These are phyloP conservation scores for Zymoseptoria crescenta DNA, from an alignment of 2,329 filamentous ascomycete genomes.

Conservation along the genomic window DNA sequence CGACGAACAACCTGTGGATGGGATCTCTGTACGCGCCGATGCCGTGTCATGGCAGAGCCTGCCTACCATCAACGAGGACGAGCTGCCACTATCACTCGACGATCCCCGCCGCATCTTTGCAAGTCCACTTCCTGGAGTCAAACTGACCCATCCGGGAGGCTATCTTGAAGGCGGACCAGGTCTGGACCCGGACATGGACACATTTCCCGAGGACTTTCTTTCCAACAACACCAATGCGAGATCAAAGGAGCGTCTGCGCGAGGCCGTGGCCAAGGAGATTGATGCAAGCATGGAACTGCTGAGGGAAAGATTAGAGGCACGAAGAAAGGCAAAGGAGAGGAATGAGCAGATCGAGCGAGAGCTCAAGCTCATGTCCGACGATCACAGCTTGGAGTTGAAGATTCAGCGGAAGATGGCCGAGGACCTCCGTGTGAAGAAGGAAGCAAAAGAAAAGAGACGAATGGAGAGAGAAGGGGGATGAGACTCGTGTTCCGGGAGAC, in stretches of 20 bases:
- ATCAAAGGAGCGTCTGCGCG: conserved; percentile 30
- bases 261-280: conserved; percentile 27
- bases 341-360: conserved; percentile 38
- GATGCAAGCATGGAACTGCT: conserved; percentile 23
- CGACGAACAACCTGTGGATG: conserved; percentile 20
- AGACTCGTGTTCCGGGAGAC: conserved; percentile 2
- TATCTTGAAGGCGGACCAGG: conserved; percentile 43
- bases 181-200: conserved; percentile 31
- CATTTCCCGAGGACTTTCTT: conserved; percentile 36
- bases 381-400: conserved; percentile 39
- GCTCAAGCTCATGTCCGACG: conserved; percentile 36
- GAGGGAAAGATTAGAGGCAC: conserved; percentile 26
- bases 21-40: conserved; percentile 21
- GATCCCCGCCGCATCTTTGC: conserved; percentile 37
- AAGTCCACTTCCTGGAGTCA: conserved; percentile 37
- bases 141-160: conserved; percentile 40
- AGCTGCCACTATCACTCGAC: conserved; percentile 37
- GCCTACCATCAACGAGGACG: conserved; percentile 23
- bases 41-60: conserved; percentile 21
- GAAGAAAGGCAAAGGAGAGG: conserved; percentile 33
- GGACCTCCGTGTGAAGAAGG: conserved; percentile 31
- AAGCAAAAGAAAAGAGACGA: conserved; percentile 27
- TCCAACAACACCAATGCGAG: conserved; percentile 28
- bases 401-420: conserved; percentile 36
- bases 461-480: conserved; percentile 9